These are phyloP conservation scores for Euptelea pleiosperma DNA, from an alignment of 164 flowering plant species.

Conservation along the genomic window DNA sequence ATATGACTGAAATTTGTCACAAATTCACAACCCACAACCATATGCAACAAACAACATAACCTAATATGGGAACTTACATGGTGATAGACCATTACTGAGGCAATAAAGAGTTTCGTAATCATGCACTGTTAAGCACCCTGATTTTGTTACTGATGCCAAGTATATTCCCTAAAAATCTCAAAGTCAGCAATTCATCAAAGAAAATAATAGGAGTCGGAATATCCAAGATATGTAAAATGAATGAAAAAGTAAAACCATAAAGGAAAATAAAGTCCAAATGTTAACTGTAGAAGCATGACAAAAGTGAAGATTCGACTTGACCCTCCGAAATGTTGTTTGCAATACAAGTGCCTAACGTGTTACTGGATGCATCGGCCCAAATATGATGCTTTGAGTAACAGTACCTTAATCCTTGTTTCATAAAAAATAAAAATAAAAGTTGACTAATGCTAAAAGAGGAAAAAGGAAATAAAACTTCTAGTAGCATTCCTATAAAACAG, in stretches of 20 bases:
- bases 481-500: not conserved
- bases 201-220: slow-evolving; percentile 2
- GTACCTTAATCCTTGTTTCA: too few species aligned
- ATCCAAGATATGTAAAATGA: not conserved
- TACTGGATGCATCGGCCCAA: too few species aligned
- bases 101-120: slow-evolving; percentile 75
- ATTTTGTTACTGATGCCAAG: slow-evolving; percentile 77
- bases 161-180: slow-evolving; percentile 60
- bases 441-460: not conserved
- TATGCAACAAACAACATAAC: slow-evolving; percentile 1
- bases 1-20: not conserved
- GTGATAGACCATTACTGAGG: slow-evolving; percentile 29
- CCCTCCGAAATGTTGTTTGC: too few species aligned
- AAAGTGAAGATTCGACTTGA: too few species aligned
- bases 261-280: not conserved
- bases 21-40: too few species aligned
- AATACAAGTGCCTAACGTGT: too few species aligned
- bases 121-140: slow-evolving; percentile 86
- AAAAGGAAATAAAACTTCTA: not conserved
- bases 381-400: too few species aligned
- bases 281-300: too few species aligned
- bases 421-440: too few species aligned
- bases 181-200: not conserved
- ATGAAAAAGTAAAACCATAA: not conserved
- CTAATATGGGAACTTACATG: slow-evolving; percentile 36